These are phyloP conservation scores for Schwanniomyces etchellsii DNA, from an alignment of 1,139 yeast species.

Conservation along the genomic window DNA sequence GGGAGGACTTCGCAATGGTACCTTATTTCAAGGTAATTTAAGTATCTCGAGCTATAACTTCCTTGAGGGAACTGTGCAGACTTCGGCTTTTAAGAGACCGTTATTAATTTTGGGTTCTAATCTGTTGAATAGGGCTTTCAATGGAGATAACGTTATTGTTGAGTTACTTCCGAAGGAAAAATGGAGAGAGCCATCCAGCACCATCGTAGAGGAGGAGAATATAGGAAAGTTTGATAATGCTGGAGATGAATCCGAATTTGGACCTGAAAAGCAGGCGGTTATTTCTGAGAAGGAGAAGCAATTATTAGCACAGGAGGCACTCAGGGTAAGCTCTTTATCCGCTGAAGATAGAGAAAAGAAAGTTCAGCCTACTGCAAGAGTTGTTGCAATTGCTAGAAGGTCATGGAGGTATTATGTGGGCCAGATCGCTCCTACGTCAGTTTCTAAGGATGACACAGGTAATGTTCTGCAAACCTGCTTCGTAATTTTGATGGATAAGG, in stretches of 20 bases:
- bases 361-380: constrained; percentile 84
- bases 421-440: constrained; percentile 79
- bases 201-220: constrained; percentile 70
- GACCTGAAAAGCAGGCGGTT: constrained; percentile 38
- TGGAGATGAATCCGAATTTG: constrained; percentile 44
- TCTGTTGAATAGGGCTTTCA: constrained; percentile 83
- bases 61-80: constrained; percentile 78
- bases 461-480: constrained; percentile 72
- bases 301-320: constrained; percentile 72
- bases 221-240: constrained; percentile 59
- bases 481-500: constrained; percentile 82
- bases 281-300: constrained; percentile 75
- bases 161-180: constrained; percentile 80
- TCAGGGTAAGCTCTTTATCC: constrained; percentile 42
- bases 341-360: constrained; percentile 30
- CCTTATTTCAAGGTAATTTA: constrained; percentile 79
- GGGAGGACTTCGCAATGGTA: constrained; percentile 88
- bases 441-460: constrained; percentile 48
- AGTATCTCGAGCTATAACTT: constrained; percentile 81
- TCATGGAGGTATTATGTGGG: constrained; percentile 98
- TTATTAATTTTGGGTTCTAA: constrained; percentile 77
- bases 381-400: constrained; percentile 84
- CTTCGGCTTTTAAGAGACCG: constrained; percentile 75
- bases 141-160: constrained; percentile 87
- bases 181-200: constrained; percentile 84